A percentile compares a stretch with the other conserved stretches of the same genome.
Evolutionary conservation across 306 rosid species (phyloP).

Genomic region (Rosa rugosa): DNA sequence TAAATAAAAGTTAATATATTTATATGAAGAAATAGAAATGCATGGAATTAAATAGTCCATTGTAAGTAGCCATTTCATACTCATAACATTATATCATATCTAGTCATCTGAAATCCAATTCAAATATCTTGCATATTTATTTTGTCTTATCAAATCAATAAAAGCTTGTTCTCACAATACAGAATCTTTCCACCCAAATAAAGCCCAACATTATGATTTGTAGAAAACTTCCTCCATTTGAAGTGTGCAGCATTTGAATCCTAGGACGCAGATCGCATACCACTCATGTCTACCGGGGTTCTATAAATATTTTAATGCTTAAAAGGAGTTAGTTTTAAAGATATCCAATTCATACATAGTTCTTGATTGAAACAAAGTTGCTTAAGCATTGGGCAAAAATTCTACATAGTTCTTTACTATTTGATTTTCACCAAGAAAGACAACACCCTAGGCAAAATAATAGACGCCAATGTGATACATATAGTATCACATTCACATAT

Average conservation of each 20-base stretch:
- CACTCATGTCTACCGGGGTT: not conserved
- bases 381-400: not conserved
- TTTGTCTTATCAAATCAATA: not conserved
- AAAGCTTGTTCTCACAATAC: not conserved
- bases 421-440: not conserved
- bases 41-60: not conserved
- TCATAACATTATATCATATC: not conserved
- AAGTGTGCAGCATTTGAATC: not conserved
- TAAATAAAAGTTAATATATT: not conserved
- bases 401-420: not conserved
- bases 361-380: not conserved
- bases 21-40: not conserved
- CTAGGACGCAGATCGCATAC: not conserved
- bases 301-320: not conserved
- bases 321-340: not conserved
- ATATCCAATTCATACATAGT: not conserved
- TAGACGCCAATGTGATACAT: not conserved
- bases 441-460: not conserved
- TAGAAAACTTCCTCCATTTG: not conserved
- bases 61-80: not conserved
- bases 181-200: not conserved
- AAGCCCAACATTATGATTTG: not conserved
- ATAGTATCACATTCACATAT: not conserved
- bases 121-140: not conserved
- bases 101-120: not conserved